A percentile compares a stretch with the other conserved stretches of the same genome.
Evolutionary conservation across 2,329 filamentous ascomycete species (phyloP).

Genomic region (Diaporthe sp.): DNA sequence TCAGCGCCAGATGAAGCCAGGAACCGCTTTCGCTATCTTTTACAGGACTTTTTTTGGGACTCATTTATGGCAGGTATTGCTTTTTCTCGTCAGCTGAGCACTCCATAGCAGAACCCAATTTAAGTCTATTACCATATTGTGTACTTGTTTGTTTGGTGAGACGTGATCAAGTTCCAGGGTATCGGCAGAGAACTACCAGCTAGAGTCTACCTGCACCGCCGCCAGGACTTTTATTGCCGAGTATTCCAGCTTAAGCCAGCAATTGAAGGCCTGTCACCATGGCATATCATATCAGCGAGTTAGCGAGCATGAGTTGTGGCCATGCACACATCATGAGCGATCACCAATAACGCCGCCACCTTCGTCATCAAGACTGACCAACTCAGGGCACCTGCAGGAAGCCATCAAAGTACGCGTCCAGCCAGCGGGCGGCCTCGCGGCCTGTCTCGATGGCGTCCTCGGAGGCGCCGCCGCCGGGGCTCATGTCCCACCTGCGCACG

Average conservation of each 20-base stretch:
- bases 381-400: constrained; percentile 64
- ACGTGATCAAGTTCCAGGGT: background rate
- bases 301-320: too few relatives aligned
- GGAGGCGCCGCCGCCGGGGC: constrained; percentile 49
- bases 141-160: background rate
- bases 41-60: background rate
- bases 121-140: constrained; percentile 20
- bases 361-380: background rate
- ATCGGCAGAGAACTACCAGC: background rate
- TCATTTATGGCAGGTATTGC: background rate
- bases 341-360: background rate
- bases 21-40: background rate
- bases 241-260: background rate
- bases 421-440: constrained; percentile 63
- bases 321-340: background rate
- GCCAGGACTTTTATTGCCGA: too few relatives aligned
- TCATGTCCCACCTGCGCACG: constrained; percentile 65
- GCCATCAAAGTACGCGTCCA: constrained; percentile 67
- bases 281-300: background rate
- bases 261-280: accelerated
- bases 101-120: constrained; percentile 11
- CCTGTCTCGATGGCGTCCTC: constrained; percentile 54
- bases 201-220: background rate
- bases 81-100: background rate
- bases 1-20: background rate